Conservation (phyloP, 106 monocot species). For the Posidonia australis region DNA sequence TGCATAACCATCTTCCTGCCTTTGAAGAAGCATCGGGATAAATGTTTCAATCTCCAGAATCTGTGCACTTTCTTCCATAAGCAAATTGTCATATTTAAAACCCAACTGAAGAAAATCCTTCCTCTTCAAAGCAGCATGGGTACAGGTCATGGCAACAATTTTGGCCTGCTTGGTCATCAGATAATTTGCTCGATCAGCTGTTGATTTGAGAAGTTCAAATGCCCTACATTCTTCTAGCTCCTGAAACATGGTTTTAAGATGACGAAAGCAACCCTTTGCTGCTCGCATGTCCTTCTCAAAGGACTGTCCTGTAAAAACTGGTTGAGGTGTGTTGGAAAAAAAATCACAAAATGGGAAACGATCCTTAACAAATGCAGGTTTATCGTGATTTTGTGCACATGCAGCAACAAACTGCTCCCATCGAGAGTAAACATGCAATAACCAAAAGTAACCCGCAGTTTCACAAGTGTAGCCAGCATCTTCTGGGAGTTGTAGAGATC, state of each 20-base stretch:
- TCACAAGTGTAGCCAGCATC: constrained; percentile 98
- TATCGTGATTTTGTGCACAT: constrained; percentile 62
- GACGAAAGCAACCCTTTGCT: constrained; percentile 88
- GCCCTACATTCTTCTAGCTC: constrained; percentile 96
- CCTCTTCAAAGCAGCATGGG: constrained; percentile 95
- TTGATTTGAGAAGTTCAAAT: constrained; percentile 91
- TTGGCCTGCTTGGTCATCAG: constrained; percentile 99
- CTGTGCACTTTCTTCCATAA: constrained; percentile 99
- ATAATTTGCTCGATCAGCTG: constrained; percentile 98
- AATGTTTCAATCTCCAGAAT: constrained; percentile 99
- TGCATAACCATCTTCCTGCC: constrained; percentile 97
- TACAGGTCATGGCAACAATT: constrained; percentile 99
- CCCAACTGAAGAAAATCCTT: constrained; percentile 95
- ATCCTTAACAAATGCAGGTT: constrained; percentile 66
- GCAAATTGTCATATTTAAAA: constrained; percentile 93
- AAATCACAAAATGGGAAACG: constrained; percentile 77
- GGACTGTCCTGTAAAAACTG: constrained; percentile 65
- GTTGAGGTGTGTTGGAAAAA: constrained; percentile 60
- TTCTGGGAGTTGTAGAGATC: constrained; percentile 80
- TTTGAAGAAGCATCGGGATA: constrained; percentile 96
- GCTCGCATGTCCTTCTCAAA: constrained; percentile 94
- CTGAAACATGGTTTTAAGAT: constrained; percentile 92
- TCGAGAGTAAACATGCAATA: constrained; percentile 89
- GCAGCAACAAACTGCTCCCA: constrained; percentile 97
- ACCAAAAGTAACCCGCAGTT: constrained; percentile 97